Base-by-base conservation (phyloP, 306 rosid species). In the Lathyrus sativus region DNA sequence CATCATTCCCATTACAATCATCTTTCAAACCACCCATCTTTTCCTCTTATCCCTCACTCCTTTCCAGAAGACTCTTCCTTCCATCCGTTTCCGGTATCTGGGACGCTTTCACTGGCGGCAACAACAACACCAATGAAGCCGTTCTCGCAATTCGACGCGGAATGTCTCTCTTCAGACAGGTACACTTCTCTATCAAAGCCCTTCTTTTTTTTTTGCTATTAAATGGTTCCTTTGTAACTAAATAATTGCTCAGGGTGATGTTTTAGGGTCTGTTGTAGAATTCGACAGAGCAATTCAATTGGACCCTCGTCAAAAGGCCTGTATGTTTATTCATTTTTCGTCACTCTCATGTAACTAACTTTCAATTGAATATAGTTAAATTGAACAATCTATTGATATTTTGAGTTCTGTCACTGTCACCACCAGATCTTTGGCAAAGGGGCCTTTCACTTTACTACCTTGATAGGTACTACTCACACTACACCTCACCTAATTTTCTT, bases 391-490 rank as follows among this genome's bases (percentile, higher is more conserved):
- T 24, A 59, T 62, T 81, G 50, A 17, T 18, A 49, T 67, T 19
- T 29, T 59, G 71, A 59, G 65, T 66, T 19, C 69, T 67, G 42
- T 80, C 60, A 29, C 74, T 77, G 69, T 65, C 73, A 37, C 64
- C 75, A 37, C 67, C 93, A 92, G 98, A 90, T 88, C 96, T 92
- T 79, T 92, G 98, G 98, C 96, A 92, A 79, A 92, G 96, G 74
- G 96, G 96, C 10, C 82, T 90, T 4, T 86, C 98, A 51, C 89
- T 90, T 62, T 92, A 92, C 88, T 90, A 88, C 68, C 84, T 88
- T 63, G 76, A 86, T 73, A 82, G 22, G 22, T 19, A 19, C 22
- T 19, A 19, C 22, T 19, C 22, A 19, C 22, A 19, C 22, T 19
- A 19, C 22, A 19, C 22, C 22, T 19, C 22, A 19, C 22, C 22